Evolutionary conservation across 306 rosid genomes (phyloP), one percentile per base, ranked within the genome.

Genomic region (Luffa aegyptiaca): DNA sequence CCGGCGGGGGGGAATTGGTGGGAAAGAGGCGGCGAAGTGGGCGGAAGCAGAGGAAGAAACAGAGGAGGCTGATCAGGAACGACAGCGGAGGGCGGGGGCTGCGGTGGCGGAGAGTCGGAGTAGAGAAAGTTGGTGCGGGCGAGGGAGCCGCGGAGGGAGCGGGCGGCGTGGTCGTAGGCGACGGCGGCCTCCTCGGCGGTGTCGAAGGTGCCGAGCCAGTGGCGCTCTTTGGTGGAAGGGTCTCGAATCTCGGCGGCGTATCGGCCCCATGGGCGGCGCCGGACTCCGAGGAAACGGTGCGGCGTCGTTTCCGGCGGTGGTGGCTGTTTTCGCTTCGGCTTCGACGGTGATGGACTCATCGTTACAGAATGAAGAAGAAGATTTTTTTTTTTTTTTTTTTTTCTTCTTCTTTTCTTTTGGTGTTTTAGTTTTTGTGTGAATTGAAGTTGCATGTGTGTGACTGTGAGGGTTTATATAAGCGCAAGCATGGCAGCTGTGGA

Each of bases 141-240:
- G 41, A 56, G 71, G 53, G 77, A 64, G 61, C 84, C 81, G 18
- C 84, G 76, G 77, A 76, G 78, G 58, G 84, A 76, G 58, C 45
- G 75, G 49, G 84, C 81, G 10, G 81, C 81, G 5, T 56, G 72
- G 39, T 82, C 84, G 61, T 82, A 82, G 16, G 84, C 81, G 12
- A 82, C 26, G 7, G 84, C 84, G 2, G 84, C 84, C 18, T 75
- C 80, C 48, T 81, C 84, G 8, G 84, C 84, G 21, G 84, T 77
- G 76, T 82, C 84, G 18, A 82, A 82, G 18, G 81, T 82, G 44
- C 84, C 84, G 13, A 82, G 84, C 84, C 84, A 82, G 8, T 76
- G 81, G 13, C 84, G 72, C 44, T 77, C 84, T 76, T 82, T 77
- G 5, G 81, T 82, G 33, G 81, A 76, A 39, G 84, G 76, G 56